Base-by-base conservation (phyloP, 108 stramenopile species). In the Cyclotella cryptica region DNA sequence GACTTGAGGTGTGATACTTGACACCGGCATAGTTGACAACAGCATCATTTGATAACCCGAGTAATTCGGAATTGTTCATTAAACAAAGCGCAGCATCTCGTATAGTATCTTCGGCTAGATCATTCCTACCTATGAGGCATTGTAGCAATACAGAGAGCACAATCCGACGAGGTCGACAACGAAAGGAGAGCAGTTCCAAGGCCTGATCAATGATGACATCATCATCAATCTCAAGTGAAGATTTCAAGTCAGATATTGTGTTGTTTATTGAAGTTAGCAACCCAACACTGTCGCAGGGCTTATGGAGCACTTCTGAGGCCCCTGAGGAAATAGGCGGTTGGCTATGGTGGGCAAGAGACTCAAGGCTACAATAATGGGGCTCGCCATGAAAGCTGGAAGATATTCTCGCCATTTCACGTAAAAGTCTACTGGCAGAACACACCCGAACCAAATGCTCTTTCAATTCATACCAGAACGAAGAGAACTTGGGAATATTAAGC, bases 21-120 rank as follows among this genome's bases (percentile, higher is more conserved):
- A 84, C 75, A 29, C 78, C 63, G 28, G 71, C 44, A 39, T 68
- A 69, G 59, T 81, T 47, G 4, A 85, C 47, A 13, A 88, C 26
- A 12, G 68, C 54, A 46, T 90, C 90, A 76, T 90, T 92, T 24
- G 84, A 81, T 54, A 85, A 81, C 8, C 87, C 83, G 61, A 89
- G 66, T 21, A 78, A 66, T 74, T 79, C 72, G 46, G 80, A 88
- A 45, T 51, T 61, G 29, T 82, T 70, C 47, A 89, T 86, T 40
- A 89, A 77, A 21, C 57, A 59, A 21, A 72, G 45, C n/a, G 92
- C 72, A 57, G 92, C 87, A 60, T 75, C 71, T 71, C 90, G 83
- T 39, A 95, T 65, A 27, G 85, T 67, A 59, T 89, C 87, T 66
- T 95, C 94, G 29, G 90, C 91, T 17, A 86, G 40, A 72, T 93